Evolutionary conservation across 139 green algal species (phyloP).

Genomic region (Coelastrella sp.): DNA sequence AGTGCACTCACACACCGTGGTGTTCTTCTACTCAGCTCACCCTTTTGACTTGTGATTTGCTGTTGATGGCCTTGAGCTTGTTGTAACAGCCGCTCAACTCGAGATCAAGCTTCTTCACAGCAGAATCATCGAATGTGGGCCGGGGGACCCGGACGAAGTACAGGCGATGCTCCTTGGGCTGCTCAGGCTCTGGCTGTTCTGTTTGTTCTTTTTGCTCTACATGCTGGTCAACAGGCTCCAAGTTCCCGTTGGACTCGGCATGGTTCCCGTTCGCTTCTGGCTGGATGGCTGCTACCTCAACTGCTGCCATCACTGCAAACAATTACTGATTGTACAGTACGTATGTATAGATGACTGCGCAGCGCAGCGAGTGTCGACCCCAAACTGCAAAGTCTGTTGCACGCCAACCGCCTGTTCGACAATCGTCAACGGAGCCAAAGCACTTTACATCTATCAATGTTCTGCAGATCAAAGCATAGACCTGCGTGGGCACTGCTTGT

Average conservation of each 20-base stretch:
- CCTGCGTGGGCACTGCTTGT: not conserved
- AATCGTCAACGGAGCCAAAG: not conserved
- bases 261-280: not conserved
- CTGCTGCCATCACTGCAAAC: not conserved
- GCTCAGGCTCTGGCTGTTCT: slow-evolving; percentile 47
- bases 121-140: slow-evolving; percentile 58
- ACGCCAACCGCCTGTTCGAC: not conserved
- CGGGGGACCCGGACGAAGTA: slow-evolving; percentile 64
- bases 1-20: not conserved
- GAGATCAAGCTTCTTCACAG: slow-evolving; percentile 54
- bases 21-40: slow-evolving; percentile 31
- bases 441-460: not conserved
- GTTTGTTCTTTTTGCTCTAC: slow-evolving; percentile 9
- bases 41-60: slow-evolving; percentile 57
- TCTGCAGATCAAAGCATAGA: not conserved
- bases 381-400: slow-evolving; percentile 1
- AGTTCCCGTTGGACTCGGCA: slow-evolving; percentile 31
- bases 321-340: not conserved
- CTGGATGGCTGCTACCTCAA: not conserved
- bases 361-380: not conserved
- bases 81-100: slow-evolving; percentile 55
- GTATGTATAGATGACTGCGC: not conserved
- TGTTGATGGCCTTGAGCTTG: slow-evolving; percentile 66
- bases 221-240: not conserved
- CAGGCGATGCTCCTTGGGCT: slow-evolving; percentile 42